These are phyloP conservation scores for Scheffersomyces parashehatae DNA, from an alignment of 1,139 yeast species.

Conservation along the genomic window DNA sequence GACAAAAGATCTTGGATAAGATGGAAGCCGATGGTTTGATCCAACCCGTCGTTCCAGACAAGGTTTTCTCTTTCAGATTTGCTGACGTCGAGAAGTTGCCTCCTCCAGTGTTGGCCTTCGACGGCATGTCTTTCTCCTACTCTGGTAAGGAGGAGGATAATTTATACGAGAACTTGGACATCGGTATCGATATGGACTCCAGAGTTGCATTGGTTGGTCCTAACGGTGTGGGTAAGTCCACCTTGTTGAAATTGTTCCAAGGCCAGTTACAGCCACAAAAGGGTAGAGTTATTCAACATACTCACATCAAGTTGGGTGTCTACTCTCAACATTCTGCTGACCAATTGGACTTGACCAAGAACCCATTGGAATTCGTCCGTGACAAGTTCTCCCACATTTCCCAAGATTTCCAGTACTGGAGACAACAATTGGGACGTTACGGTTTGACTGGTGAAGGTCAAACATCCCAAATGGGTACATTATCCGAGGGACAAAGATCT, in stretches of 20 bases:
- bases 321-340: constrained; percentile 99
- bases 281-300: constrained; percentile 96
- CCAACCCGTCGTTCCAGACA: constrained; percentile 89
- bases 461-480: constrained; percentile 97
- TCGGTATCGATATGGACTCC: constrained; percentile 99
- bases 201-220: constrained; percentile 98
- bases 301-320: constrained; percentile 97
- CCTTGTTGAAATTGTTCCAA: constrained; percentile 93
- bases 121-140: constrained; percentile 90
- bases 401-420: constrained; percentile 99
- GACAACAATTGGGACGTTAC: constrained; percentile 96
- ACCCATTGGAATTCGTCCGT: constrained; percentile 95
- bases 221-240: constrained; percentile 98
- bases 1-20: constrained; percentile 98
- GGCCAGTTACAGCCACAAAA: constrained; percentile 86
- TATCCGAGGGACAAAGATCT: constrained; percentile 98
- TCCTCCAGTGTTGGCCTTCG: constrained; percentile 97
- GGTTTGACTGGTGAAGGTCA: constrained; percentile 99
- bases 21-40: constrained; percentile 99
- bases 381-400: constrained; percentile 86
- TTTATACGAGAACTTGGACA: constrained; percentile 85
- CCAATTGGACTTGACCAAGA: constrained; percentile 92
- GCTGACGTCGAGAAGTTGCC: constrained; percentile 97
- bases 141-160: constrained; percentile 86
- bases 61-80: constrained; percentile 90